A percentile compares a stretch with the other conserved stretches of the same genome.
Evolutionary conservation across 2,329 filamentous ascomycete species (phyloP).

Genomic region (Teratosphaeria zuluensis): DNA sequence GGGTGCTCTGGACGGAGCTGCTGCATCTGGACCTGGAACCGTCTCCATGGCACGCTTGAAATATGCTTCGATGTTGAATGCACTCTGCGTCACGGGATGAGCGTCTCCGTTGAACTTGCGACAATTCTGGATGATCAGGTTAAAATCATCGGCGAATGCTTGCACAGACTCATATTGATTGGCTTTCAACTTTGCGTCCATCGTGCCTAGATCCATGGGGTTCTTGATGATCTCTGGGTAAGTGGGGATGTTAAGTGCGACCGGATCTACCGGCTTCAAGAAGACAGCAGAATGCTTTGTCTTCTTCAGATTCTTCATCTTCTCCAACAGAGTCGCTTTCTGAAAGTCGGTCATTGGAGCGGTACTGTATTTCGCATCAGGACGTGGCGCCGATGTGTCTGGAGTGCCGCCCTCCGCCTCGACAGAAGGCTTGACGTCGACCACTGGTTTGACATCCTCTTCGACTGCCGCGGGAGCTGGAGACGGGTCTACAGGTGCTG

Average conservation of each 20-base stretch:
- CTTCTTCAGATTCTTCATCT: conserved; percentile 71
- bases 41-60: conserved; percentile 53
- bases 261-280: conserved; percentile 62
- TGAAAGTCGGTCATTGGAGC: conserved; percentile 49
- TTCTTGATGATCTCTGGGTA: conserved; percentile 63
- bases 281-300: conserved; percentile 72
- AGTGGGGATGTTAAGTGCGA: conserved; percentile 66
- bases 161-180: conserved; percentile 60
- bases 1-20: conserved; percentile 47
- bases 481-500: not conserved
- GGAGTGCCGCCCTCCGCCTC: conserved; percentile 10
- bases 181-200: conserved; percentile 70
- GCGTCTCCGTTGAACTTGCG: conserved; percentile 70
- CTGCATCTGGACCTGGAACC: conserved; percentile 44
- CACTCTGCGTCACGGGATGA: conserved; percentile 63
- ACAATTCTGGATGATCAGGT: conserved; percentile 71
- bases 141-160: conserved; percentile 64
- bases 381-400: conserved; percentile 6
- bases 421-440: conserved; percentile 6
- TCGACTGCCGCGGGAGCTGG: conserved; percentile 9
- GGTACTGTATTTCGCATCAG: conserved; percentile 24
- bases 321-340: conserved; percentile 52
- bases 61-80: conserved; percentile 50
- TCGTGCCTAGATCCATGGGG: conserved; percentile 75
- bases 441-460: conserved; percentile 12